Evolutionary conservation across 208 protist species (phyloP).

Genomic region (Trypanosoma caninum): DNA sequence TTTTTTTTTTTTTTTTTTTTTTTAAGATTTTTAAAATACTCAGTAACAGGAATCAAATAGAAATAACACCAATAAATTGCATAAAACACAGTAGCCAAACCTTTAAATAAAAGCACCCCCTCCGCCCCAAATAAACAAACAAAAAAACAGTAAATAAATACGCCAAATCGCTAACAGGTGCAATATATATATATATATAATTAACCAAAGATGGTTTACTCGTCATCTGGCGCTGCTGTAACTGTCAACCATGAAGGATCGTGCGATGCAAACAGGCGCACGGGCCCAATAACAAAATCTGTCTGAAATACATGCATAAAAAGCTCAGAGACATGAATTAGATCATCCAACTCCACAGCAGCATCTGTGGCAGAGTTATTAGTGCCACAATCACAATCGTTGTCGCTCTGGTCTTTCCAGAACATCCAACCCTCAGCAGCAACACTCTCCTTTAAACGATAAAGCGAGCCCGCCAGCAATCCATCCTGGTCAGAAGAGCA

Average conservation of each 20-base stretch:
- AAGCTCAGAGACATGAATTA: conserved; percentile 20
- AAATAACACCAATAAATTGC: too few species aligned
- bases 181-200: conserved; percentile 20
- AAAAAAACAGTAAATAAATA: conserved; percentile 11
- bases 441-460: conserved; percentile 32
- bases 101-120: too few species aligned
- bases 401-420: conserved; percentile 12
- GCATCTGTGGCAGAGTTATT: too few species aligned
- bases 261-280: conserved; percentile 11
- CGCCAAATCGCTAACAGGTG: too few species aligned
- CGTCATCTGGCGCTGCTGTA: too few species aligned
- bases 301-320: conserved; percentile 1
- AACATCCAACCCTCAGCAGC: conserved; percentile 61
- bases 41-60: too few species aligned
- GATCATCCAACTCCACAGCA: too few species aligned
- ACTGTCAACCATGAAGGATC: conserved; percentile 9
- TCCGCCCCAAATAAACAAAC: conserved; percentile 22
- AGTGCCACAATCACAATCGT: not conserved
- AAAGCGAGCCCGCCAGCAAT: conserved; percentile 32
- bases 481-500: conserved; percentile 23
- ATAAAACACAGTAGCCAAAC: too few species aligned
- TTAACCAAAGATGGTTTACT: too few species aligned
- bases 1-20: too few species aligned
- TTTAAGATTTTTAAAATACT: too few species aligned
- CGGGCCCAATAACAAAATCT: not conserved